Conservation (phyloP, 352 stramenopile species). For the Elongisporangium anandrum region DNA sequence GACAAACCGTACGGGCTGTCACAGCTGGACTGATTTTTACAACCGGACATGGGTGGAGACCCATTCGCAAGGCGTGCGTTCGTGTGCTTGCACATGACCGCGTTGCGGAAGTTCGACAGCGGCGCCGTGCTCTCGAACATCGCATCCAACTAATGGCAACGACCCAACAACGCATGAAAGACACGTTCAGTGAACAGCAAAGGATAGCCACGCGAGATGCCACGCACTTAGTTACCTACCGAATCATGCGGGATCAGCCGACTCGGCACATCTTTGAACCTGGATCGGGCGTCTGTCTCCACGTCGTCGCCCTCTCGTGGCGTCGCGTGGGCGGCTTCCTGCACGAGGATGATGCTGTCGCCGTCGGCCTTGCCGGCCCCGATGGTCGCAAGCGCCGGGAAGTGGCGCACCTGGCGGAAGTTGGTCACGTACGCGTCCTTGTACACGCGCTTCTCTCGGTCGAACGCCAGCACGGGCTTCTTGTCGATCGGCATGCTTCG, state of each 20-base stretch:
- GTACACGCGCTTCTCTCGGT: conserved; percentile 74
- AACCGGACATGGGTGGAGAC: conserved; percentile 1
- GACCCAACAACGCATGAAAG: conserved; percentile 1
- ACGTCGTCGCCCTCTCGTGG: conserved; percentile 1
- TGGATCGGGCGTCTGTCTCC: conserved; percentile 9
- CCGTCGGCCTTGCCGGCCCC: conserved; percentile 37
- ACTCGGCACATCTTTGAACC: conserved; percentile 37
- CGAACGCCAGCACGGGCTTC: conserved; percentile 47
- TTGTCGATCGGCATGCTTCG: conserved; percentile 32
- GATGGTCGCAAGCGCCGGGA: conserved; percentile 59
- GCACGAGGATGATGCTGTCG: conserved; percentile 63
- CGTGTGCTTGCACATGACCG: conserved; percentile 64
- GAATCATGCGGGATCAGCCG: conserved; percentile 47
- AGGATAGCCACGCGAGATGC: no score
- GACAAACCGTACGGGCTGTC: background rate
- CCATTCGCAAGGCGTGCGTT: conserved; percentile 29
- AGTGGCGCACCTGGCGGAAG: conserved; percentile 68
- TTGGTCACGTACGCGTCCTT: conserved; percentile 72
- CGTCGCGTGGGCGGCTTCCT: conserved; percentile 20
- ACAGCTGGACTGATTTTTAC: conserved; percentile 6
- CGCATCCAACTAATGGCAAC: conserved; percentile 30
- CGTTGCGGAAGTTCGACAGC: conserved; percentile 49
- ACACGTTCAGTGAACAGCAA: conserved; percentile 15
- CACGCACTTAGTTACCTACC: conserved; percentile 28
- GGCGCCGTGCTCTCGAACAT: conserved; percentile 57